Conservation (phyloP, 495 filamentous ascomycete species). For the Penicillium maclennaniae region DNA sequence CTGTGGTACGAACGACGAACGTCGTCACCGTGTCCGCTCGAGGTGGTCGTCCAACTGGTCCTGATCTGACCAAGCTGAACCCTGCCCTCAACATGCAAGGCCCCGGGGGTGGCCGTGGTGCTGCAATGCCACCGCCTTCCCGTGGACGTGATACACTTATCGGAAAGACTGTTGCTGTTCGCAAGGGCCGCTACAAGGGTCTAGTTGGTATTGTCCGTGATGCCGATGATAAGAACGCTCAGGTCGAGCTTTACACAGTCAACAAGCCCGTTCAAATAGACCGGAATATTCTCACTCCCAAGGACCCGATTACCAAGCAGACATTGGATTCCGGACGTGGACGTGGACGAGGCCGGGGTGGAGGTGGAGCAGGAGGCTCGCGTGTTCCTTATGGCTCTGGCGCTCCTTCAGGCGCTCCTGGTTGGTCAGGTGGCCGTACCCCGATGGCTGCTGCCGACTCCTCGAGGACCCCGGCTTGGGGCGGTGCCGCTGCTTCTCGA, state of each 20-base stretch:
- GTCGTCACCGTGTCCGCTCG: slow-evolving; percentile 88
- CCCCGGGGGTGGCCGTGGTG: slow-evolving; percentile 28
- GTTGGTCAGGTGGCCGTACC: slow-evolving; percentile 62
- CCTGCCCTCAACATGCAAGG: slow-evolving; percentile 67
- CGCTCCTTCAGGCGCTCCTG: slow-evolving; percentile 32
- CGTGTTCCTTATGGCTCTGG: slow-evolving; percentile 45
- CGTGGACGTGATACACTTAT: slow-evolving; percentile 79
- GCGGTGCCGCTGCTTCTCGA: slow-evolving; percentile 42
- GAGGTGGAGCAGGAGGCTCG: slow-evolving; percentile 46
- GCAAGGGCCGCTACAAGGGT: slow-evolving; percentile 84
- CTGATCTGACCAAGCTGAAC: slow-evolving; percentile 90
- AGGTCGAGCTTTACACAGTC: slow-evolving; percentile 90
- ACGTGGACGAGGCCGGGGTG: slow-evolving; percentile 37
- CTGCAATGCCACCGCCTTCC: slow-evolving; percentile 72
- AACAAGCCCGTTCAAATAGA: slow-evolving; percentile 78
- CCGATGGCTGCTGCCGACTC: slow-evolving; percentile 56
- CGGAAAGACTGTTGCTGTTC: slow-evolving; percentile 84
- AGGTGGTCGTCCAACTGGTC: slow-evolving; percentile 67
- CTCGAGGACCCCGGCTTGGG: slow-evolving; percentile 70
- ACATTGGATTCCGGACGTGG: slow-evolving; percentile 63
- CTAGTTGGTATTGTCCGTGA: slow-evolving; percentile 94
- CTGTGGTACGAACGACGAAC: slow-evolving; percentile 79
- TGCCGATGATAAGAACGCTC: slow-evolving; percentile 74
- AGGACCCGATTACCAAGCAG: slow-evolving; percentile 74
- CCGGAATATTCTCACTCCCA: slow-evolving; percentile 72